Evolutionary conservation across 2,329 filamentous ascomycete genomes (phyloP).

Genomic region (Penicillium sp.): DNA sequence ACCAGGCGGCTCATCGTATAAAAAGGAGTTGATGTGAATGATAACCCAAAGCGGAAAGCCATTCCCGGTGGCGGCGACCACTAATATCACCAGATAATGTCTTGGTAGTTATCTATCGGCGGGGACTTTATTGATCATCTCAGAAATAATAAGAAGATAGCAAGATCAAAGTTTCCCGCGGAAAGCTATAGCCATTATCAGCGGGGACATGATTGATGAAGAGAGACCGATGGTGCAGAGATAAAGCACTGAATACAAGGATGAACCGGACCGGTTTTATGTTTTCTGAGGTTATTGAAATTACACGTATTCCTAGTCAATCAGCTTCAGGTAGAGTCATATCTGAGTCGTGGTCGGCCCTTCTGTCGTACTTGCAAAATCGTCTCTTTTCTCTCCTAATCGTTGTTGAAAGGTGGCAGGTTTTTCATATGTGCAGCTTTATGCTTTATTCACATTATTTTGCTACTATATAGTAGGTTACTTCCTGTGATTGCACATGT

Average conservation of each 20-base stretch:
- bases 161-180: slow-evolving; percentile 6
- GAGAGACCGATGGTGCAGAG: neutral
- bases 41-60: slow-evolving; percentile 11
- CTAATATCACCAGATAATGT: slow-evolving; percentile 2
- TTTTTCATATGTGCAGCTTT: neutral
- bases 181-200: neutral
- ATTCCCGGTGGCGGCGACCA: slow-evolving; percentile 6
- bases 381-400: neutral
- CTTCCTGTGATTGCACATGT: too few species aligned
- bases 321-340: neutral
- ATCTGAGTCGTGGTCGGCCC: neutral
- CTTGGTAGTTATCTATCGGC: neutral
- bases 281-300: slow-evolving; percentile 1
- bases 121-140: neutral
- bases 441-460: too few species aligned
- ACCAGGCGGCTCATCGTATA: too few species aligned
- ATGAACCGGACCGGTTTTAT: slow-evolving; percentile 3
- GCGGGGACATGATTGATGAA: too few species aligned
- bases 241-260: neutral
- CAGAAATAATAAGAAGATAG: neutral
- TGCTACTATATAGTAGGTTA: neutral
- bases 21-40: neutral
- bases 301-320: slow-evolving; percentile 6
- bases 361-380: neutral
- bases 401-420: neutral